phyloP scores from a whole-genome alignment of 2,329 filamentous ascomycete species.

The Torrubiella hemipterigena region DNA sequence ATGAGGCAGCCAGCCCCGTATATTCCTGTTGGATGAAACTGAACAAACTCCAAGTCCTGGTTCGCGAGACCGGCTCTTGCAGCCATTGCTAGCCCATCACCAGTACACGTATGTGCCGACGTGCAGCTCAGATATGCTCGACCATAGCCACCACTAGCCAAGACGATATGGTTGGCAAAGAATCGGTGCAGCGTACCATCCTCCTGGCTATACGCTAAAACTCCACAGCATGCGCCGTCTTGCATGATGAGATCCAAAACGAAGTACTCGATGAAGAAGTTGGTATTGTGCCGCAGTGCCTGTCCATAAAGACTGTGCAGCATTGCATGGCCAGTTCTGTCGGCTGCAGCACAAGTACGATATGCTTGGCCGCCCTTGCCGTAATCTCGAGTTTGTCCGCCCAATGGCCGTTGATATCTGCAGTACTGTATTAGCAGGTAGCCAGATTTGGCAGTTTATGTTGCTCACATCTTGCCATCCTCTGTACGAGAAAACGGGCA shows the following conservation, averaged over 20 bases:
- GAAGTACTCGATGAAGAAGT: slow-evolving; percentile 99
- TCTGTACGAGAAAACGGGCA: slow-evolving; percentile 46
- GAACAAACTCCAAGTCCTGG: slow-evolving; percentile 98
- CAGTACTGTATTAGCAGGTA: background rate
- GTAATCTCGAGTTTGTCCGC: slow-evolving; percentile 87
- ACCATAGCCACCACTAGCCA: slow-evolving; percentile 93
- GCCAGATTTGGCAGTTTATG: slow-evolving; percentile 7
- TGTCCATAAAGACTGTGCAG: slow-evolving; percentile 97
- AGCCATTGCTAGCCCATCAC: slow-evolving; percentile 98
- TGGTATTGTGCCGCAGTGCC: slow-evolving; percentile 92
- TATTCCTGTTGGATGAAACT: slow-evolving; percentile 98
- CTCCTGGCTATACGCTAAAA: slow-evolving; percentile 96
- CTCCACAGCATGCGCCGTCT: slow-evolving; percentile 89
- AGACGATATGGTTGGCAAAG: slow-evolving; percentile 88
- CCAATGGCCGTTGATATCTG: slow-evolving; percentile 93
- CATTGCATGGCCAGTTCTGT: slow-evolving; percentile 91
- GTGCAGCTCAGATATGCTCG: slow-evolving; percentile 98
- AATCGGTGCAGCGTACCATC: slow-evolving; percentile 96
- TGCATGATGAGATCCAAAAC: slow-evolving; percentile 95
- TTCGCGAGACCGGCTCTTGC: slow-evolving; percentile 92
- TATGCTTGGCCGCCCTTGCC: slow-evolving; percentile 97
- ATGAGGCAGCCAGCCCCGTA: slow-evolving; percentile 97
- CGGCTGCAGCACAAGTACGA: slow-evolving; percentile 88
- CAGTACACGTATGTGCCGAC: slow-evolving; percentile 93
- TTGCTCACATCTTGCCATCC: slow-evolving; percentile 76